Base-by-base conservation (phyloP, 2,329 filamentous ascomycete species). In the Emmonsiellopsis sp. region DNA sequence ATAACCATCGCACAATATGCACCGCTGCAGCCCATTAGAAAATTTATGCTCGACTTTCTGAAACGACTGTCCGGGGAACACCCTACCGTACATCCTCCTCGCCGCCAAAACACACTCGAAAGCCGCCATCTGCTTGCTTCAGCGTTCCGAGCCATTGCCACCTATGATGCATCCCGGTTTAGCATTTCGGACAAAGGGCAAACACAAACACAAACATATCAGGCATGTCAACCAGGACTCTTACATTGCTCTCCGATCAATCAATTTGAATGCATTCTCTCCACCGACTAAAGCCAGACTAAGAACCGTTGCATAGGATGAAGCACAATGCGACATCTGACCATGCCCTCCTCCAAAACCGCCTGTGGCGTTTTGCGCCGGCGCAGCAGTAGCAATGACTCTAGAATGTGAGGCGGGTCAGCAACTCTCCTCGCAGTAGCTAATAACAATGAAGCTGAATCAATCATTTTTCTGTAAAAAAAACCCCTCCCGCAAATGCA, bases 271-370 rank as follows among this genome's bases (percentile, higher is more conserved):
- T 42, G 82, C 81, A 54, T 86, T 84, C 55, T 85, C 73, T 7
- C 87, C 89, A 50, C 88, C 89, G 42, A 92, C 86, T 57, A 90
- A 80, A 26, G 86, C 82, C 50, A 98, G 76, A 45, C 87, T 83
- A 55, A 98, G 79, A 16, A 95, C 73, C 41, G 85, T 80, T 47
- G 91, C 90, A 76, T 97, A 98, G 0, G 87, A 89, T 46, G 88
- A 86, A 54, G 93, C 93, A 61, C 93, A 80, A 71, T 98, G 93
- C 51, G 89, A 90, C 60, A 82, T 78, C 67, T 97, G 93, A 31
- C 92, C 90, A 68, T 90, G 86, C n/a, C 93, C 91, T 58, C 92
- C 93, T 51, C 90, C 93, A 68, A 95, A 95, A 2, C 93, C 93
- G 50, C 93, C 93, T 13, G 77, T 78, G 20, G 76, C 69, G 69